Evolutionary conservation across 2,329 filamentous ascomycete species (phyloP).

Genomic region (Aspergillus pseudonomiae): DNA sequence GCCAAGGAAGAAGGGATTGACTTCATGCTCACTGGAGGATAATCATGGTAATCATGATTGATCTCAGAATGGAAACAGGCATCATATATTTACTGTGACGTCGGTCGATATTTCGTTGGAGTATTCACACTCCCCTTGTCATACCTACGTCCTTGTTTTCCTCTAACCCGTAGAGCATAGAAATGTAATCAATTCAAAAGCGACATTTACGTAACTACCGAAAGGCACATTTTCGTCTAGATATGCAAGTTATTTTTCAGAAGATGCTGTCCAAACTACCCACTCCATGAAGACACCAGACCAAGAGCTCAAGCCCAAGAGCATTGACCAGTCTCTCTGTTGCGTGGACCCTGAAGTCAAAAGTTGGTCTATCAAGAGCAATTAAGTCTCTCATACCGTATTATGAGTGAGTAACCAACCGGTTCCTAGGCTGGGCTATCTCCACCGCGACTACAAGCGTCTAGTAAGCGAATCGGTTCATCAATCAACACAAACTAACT

Average conservation of each 20-base stretch:
- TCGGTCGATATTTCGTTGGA: background rate
- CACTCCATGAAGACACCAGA: background rate
- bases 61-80: background rate
- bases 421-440: background rate
- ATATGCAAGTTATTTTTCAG: background rate
- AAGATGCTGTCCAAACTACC: background rate
- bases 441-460: background rate
- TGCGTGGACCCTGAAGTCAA: background rate
- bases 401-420: background rate
- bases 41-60: background rate
- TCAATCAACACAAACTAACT: background rate
- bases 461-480: background rate
- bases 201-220: background rate
- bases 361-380: background rate
- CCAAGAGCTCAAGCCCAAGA: background rate
- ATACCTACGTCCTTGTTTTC: slow-evolving; percentile 4
- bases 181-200: background rate
- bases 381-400: background rate
- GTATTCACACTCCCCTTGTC: background rate
- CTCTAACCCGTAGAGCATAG: background rate
- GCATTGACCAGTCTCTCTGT: background rate
- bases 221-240: background rate
- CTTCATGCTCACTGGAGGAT: background rate
- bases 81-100: background rate
- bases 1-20: background rate